Evolutionary conservation across 2,329 filamentous ascomycete species (phyloP).

Genomic region (Trichoderma sp.): DNA sequence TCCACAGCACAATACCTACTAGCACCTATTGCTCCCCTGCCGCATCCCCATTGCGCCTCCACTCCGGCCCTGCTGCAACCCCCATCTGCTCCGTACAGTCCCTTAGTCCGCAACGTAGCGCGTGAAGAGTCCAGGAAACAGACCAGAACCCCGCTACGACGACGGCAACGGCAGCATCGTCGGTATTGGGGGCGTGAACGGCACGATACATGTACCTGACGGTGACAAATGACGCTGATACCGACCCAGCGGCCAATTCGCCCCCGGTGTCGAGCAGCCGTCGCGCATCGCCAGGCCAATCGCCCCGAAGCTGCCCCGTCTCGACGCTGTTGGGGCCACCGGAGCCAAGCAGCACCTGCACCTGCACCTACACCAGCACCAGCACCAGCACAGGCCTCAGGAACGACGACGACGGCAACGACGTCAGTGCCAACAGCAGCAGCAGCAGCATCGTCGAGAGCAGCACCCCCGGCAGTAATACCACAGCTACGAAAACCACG

Average conservation of each 20-base stretch:
- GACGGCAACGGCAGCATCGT: constrained; percentile 25
- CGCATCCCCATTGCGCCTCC: constrained; percentile 26
- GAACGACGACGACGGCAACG: not conserved
- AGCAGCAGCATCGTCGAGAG: not conserved
- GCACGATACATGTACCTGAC: constrained; percentile 13
- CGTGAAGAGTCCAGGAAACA: constrained; percentile 27
- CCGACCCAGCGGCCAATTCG: constrained; percentile 1
- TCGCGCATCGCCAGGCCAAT: constrained; percentile 9
- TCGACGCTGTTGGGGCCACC: not conserved
- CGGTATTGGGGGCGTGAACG: constrained; percentile 14
- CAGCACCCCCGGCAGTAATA: not conserved
- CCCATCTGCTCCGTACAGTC: constrained; percentile 6
- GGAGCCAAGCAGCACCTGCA: not conserved
- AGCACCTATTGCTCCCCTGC: constrained; percentile 18
- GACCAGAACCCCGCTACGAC: constrained; percentile 26
- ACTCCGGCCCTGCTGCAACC: constrained; percentile 19
- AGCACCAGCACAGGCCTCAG: not conserved
- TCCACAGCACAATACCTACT: constrained; percentile 18
- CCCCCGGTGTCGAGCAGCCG: constrained; percentile 4
- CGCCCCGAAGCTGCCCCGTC: not conserved
- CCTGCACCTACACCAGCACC: not conserved
- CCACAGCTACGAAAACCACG: not conserved
- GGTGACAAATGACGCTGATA: constrained; percentile 21
- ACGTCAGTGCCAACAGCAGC: constrained; percentile 2
- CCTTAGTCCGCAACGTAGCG: constrained; percentile 27